Percentiles rank a stretch among this genome's conserved stretches.
Evolutionary conservation across 2,329 filamentous ascomycete genomes (phyloP).

Genomic region (Colletotrichum tamarilloi): DNA sequence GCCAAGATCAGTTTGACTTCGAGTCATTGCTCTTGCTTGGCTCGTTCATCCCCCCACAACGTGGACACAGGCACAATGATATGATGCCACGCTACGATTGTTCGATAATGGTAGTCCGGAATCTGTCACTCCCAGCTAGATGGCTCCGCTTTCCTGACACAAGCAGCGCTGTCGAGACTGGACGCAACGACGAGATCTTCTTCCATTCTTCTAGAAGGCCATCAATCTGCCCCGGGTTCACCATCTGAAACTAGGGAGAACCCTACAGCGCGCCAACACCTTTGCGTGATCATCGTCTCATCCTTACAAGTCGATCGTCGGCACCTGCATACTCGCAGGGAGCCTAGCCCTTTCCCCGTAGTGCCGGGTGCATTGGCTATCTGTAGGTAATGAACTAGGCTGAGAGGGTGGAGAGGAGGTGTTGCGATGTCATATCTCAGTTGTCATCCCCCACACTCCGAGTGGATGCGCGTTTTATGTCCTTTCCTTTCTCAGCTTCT

Average conservation of each 20-base stretch:
- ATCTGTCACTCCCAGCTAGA: constrained; percentile 11
- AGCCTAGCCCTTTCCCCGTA: neutral
- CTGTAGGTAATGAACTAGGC: neutral
- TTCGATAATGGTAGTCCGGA: neutral
- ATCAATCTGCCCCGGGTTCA: constrained; percentile 3
- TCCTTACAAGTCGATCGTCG: constrained; percentile 22
- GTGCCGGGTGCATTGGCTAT: neutral
- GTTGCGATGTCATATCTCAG: constrained; percentile 19
- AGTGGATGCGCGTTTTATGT: neutral
- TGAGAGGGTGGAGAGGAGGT: neutral
- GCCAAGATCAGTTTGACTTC: neutral
- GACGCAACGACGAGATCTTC: neutral
- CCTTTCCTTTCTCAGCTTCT: neutral
- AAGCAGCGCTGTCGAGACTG: neutral
- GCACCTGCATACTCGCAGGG: neutral
- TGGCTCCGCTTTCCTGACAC: constrained; percentile 25
- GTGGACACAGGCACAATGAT: neutral
- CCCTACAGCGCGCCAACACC: neutral
- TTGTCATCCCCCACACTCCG: constrained; percentile 5
- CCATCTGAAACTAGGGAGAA: neutral
- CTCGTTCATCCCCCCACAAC: neutral
- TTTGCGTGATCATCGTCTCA: constrained; percentile 29
- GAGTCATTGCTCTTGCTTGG: constrained; percentile 19
- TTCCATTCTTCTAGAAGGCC: constrained; percentile 17
- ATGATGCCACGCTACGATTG: constrained; percentile 12